Evolutionary conservation across 768 basidiomycete species (phyloP).

Genomic region (Phylloporus sp.): DNA sequence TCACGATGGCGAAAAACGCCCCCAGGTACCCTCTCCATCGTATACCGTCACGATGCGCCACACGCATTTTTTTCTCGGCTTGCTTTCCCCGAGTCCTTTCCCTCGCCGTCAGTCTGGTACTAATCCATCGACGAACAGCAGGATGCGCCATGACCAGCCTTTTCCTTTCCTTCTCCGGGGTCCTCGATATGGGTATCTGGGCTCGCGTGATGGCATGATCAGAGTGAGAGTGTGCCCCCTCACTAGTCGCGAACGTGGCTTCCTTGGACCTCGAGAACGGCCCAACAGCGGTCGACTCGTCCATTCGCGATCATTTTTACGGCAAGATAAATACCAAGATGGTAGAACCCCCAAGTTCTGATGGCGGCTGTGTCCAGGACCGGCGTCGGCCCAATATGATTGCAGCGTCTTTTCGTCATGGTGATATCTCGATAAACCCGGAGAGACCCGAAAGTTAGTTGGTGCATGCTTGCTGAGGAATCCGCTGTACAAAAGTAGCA

Average conservation of each 20-base stretch:
- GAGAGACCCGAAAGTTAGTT: constrained; percentile 5
- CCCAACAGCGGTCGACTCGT: constrained; percentile 8
- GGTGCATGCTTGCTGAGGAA: not conserved
- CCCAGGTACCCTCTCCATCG: constrained; percentile 11
- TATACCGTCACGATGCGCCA: constrained; percentile 19
- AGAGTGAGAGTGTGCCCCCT: no score
- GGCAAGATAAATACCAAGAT: constrained; percentile 16
- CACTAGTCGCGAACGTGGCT: no score
- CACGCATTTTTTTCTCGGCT: constrained; percentile 3
- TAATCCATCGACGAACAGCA: not conserved
- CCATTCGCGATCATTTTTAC: constrained; percentile 13
- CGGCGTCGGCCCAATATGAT: no score
- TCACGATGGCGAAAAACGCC: constrained; percentile 1
- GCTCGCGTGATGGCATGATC: not conserved
- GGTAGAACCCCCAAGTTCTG: not conserved
- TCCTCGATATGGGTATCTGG: no score
- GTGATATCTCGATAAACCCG: no score
- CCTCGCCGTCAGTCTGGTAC: constrained; percentile 4
- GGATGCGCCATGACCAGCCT: no score
- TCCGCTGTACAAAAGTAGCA: not conserved
- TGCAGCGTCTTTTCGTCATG: no score
- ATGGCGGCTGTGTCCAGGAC: constrained; percentile 14
- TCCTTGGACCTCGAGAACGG: constrained; percentile 3
- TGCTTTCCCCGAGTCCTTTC: no score
- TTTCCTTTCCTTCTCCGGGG: no score